A percentile compares a stretch with the other conserved stretches of the same genome.
phyloP scores from a whole-genome alignment of 306 rosid species.

The Ammopiptanthus mongolicus region DNA sequence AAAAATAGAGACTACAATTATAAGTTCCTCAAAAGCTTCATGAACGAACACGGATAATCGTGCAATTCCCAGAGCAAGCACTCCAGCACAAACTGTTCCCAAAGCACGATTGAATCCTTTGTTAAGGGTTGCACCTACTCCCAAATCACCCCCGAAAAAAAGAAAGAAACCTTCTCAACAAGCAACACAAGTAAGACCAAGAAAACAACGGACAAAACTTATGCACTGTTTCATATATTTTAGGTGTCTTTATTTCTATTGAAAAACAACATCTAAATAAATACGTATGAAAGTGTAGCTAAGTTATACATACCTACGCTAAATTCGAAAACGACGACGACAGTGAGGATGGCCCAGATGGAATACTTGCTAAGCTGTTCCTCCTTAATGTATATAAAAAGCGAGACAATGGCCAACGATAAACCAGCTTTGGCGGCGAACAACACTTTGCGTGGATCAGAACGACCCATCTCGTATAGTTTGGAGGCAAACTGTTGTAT shows the following conservation, averaged over 20 bases:
- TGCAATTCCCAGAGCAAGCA: constrained; percentile 57
- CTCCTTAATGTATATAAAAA: constrained; percentile 48
- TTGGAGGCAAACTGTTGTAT: not conserved
- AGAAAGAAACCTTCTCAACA: not conserved
- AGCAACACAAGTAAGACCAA: not conserved
- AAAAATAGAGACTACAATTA: constrained; percentile 45
- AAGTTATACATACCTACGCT: too few relatives aligned
- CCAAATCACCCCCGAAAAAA: not conserved
- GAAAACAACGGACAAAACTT: not conserved
- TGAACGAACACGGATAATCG: constrained; percentile 35
- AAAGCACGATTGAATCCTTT: constrained; percentile 76
- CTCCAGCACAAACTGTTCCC: constrained; percentile 75
- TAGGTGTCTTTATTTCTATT: too few relatives aligned
- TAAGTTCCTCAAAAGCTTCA: constrained; percentile 39
- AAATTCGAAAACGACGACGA: constrained; percentile 71
- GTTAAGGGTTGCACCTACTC: constrained; percentile 65
- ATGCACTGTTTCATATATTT: too few relatives aligned
- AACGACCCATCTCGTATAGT: constrained; percentile 57
- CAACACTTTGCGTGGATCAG: constrained; percentile 54
- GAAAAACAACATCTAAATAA: too few relatives aligned
- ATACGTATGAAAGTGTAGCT: too few relatives aligned
- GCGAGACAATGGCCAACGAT: constrained; percentile 49
- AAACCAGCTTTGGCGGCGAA: constrained; percentile 58
- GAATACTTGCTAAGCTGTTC: constrained; percentile 40
- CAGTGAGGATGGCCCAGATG: constrained; percentile 74